Base-by-base conservation (phyloP, 192 early-diverging fungal species). In the Lunasporangiospora selenospora region DNA sequence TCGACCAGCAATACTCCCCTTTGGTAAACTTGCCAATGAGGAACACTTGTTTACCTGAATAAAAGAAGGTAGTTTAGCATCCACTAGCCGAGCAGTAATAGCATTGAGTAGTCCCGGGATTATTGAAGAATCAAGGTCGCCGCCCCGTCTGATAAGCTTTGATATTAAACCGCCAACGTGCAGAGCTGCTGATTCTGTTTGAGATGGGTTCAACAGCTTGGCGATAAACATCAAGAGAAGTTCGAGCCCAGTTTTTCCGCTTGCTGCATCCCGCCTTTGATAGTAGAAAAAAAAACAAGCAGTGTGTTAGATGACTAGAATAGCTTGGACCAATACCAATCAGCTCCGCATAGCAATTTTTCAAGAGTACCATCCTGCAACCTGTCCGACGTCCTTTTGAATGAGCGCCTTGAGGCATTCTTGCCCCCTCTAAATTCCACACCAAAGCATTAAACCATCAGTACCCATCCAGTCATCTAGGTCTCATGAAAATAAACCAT, bases 131-230 rank as follows among this genome's bases (percentile, higher is more conserved):
- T 93, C 69, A 12, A 49, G 48, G 34, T 82, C 76, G 9, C 84
- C 89, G 43, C 67, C 62, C 69, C 93, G 94, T 67, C 89, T 85
- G 50, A 96, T 92, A 23, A 97, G 63, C 48, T 90, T 93, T 19
- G 83, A 82, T 23, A 93, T 86, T 24, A 97, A 73, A 49, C 92
- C 92, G 15, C 95, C 95, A n/a, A 97, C 87, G 77, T 95, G 94
- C 19, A 95, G 60, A 1, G 91, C 83, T 0, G 89, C 86, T 0
- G 90, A 91, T 75, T 98, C 94, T 23, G 82, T 82, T 15, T 84
- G 78, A 4, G 78, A 58, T 27, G 94, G 93, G 19, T 83, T 78
- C 59, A 97, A 64, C 36, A 97, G 65, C 23, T 87, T 84, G 21
- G 88, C 90, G 18, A 96, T 81, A 66, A 94, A 88, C 11, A 88